Evolutionary conservation across 148 eudicot genomes (phyloP).

Genomic region (Rhododendron henanense): DNA sequence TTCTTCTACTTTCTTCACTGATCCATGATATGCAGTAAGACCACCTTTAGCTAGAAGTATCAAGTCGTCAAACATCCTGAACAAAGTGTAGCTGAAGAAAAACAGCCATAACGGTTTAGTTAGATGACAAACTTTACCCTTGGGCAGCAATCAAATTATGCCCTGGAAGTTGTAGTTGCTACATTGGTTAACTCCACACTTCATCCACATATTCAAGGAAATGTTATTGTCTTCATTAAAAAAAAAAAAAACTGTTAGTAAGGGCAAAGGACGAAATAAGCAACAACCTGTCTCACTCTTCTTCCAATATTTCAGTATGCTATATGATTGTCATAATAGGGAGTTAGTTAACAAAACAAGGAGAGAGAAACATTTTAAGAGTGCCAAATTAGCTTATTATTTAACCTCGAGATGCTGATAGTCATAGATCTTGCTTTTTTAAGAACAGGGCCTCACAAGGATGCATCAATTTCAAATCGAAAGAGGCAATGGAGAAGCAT

Average conservation of each 20-base stretch:
- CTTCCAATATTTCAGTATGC: neutral
- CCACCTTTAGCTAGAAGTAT: constrained; percentile 96
- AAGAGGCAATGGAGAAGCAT: neutral
- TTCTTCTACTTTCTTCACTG: constrained; percentile 80
- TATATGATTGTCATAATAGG: neutral
- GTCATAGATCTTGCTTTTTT: neutral
- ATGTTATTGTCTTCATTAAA: neutral
- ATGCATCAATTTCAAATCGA: neutral
- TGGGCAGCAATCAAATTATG: neutral
- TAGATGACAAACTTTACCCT: constrained; percentile 3
- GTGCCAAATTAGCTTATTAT: neutral
- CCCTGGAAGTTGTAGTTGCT: neutral
- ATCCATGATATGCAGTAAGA: constrained; percentile 75
- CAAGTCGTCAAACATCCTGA: constrained; percentile 86
- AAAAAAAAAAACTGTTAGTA: neutral
- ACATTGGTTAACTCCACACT: neutral
- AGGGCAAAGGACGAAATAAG: neutral
- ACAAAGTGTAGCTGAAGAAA: constrained; percentile 73
- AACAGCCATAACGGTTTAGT: neutral
- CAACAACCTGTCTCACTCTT: neutral
- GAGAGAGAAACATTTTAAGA: neutral
- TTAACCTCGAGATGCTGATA: neutral
- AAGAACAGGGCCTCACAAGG: neutral
- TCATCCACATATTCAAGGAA: neutral
- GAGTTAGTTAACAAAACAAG: neutral